Evolutionary conservation across 179 eudicot species (phyloP), one percentile per base, ranked within the genome.

Genomic region (Spinacia oleracea): DNA sequence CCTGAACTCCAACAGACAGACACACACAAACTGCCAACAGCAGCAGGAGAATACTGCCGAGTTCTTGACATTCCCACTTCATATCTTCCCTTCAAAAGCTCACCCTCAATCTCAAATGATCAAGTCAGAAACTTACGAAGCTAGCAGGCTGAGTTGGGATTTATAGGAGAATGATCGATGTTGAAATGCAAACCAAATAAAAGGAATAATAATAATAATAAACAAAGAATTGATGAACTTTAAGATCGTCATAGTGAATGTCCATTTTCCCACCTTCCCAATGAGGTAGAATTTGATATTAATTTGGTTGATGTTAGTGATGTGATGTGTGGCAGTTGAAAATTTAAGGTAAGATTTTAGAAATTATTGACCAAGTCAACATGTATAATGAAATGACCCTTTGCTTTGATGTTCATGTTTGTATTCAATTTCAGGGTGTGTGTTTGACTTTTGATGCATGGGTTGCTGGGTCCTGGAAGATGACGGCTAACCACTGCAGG

Each of bases 61-160:
- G 42, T 78, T 43, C 29, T 38, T 4, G 67, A 70, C 68, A 55
- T 40, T 48, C 45, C 80, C 75, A 69, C 80, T 23, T 56, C 80
- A 78, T 78, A 25, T 55, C 53, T 70, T 21, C 75, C 75, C 67
- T 56, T 78, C 8, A 68, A 42, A 5, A 6, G 20, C 3, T 16
- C 23, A 32, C 9, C n/a, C n/a, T 6, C 48, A 34, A 25, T 27
- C 18, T 51, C 66, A 43, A 1, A 34, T 38, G 46, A 62, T 14
- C 23, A 12, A 42, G n/a, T 40, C 16, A 75, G 32, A 27, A 63
- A n/a, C 35, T 74, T 23, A 6, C 50, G 40, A 32, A 43, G 38
- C 40, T 27, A 60, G 23, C 42, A 42, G 53, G 16, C 60, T 40
- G 9, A 62, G 29, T 62, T 65, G 70, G 25, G 23, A 18, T 35